Evolutionary conservation across 768 basidiomycete genomes (phyloP), one percentile per base, ranked within the genome.

Genomic region (Trametes cinnabarina): DNA sequence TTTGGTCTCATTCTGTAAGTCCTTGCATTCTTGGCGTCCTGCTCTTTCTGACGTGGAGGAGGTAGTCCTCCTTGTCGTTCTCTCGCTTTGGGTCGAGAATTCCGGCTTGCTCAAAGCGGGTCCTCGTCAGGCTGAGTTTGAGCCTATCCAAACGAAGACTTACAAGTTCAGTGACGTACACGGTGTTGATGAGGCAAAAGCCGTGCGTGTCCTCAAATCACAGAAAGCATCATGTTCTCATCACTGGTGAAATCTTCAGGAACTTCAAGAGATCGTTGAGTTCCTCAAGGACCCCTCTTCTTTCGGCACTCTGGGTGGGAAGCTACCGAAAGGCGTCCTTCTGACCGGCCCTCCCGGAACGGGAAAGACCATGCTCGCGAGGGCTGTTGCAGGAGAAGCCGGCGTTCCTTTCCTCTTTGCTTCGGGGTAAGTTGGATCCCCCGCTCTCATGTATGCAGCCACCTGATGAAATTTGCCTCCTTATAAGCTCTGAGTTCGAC

Each of bases 351-450:
- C 88, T 22, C 92, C 93, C 28, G 93, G 96, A 62, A 98, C 97
- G 15, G 97, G 97, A 69, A 99, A 99, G 78, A 99, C 97, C 2
- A 83, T 98, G 82, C 79, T 99, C n/a, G 97, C 97, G 5, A 80
- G 96, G 58, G 97, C 97, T 9, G 88, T 98, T 6, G 97, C 97
- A 3, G 97, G 97, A 46, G 97, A 99, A 77, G 97, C 97, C 15
- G 95, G 90, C 15, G 97, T 99, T 40, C 94, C 94, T 0, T 99
- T 99, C 79, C 87, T 98, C 72, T 97, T 95, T 68, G 94, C 96
- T 34, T 93, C 92, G 32, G 97, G 96, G 86, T 87, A 67, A 65
- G 80, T 65, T 46, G 20, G 6, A 28, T 11, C 43, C 35, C 47
- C 5, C 44, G n/a, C 12, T 30, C 20, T n/a, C 11, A 32, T 34